Conservation (phyloP, 805 yeast genomes). For the Candida sanyiensis region DNA sequence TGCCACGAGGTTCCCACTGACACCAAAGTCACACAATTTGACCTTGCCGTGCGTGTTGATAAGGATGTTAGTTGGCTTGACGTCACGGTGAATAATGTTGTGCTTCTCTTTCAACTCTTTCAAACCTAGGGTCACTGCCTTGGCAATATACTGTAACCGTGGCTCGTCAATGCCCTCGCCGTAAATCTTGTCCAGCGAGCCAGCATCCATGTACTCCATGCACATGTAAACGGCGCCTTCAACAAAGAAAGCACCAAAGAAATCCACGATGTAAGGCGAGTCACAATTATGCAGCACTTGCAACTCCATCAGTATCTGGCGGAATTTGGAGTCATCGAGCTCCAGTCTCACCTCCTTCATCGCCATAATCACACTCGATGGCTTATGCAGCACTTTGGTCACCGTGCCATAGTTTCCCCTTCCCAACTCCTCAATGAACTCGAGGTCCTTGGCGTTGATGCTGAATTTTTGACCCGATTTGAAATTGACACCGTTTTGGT, state of each 20-base stretch:
- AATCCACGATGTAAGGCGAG: constrained; percentile 89
- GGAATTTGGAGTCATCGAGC: constrained; percentile 86
- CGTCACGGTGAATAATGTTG: constrained; percentile 92
- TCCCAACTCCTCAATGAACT: constrained; percentile 82
- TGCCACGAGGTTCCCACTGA: constrained; percentile 90
- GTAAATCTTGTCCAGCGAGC: constrained; percentile 83
- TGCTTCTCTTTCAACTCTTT: constrained; percentile 82
- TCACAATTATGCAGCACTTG: constrained; percentile 89
- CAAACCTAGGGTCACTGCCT: constrained; percentile 74
- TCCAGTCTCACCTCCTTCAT: constrained; percentile 95
- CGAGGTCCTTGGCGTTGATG: constrained; percentile 78
- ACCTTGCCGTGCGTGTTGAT: constrained; percentile 80
- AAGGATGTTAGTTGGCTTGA: constrained; percentile 90
- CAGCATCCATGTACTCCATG: constrained; percentile 97
- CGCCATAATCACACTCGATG: constrained; percentile 90
- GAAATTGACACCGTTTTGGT: constrained; percentile 88
- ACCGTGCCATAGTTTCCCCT: constrained; percentile 97
- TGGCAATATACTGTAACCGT: constrained; percentile 73
- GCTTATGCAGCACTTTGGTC: constrained; percentile 85
- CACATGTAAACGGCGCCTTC: constrained; percentile 99
- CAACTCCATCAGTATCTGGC: constrained; percentile 93
- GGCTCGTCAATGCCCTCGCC: constrained; percentile 71
- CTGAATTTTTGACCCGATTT: constrained; percentile 82
- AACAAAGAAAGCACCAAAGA: constrained; percentile 94
- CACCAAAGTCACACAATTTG: constrained; percentile 94